Evolutionary conservation across 257 asterid genomes (phyloP), one percentile per base, ranked within the genome.

Genomic region (Henckelia pumila): DNA sequence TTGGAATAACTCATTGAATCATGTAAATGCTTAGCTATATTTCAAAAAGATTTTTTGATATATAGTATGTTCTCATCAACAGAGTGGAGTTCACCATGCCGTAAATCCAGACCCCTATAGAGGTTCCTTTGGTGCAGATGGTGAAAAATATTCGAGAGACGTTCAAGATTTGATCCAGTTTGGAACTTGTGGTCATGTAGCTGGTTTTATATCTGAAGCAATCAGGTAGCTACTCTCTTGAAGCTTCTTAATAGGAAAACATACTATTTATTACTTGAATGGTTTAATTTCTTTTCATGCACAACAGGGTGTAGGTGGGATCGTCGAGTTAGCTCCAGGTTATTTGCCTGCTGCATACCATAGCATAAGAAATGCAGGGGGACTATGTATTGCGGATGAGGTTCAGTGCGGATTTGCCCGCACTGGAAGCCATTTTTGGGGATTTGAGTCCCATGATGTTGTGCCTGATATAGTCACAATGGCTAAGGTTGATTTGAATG

Each of bases 1-100:
- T 30, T 56, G 22, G 55, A 55, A 17, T 28, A 3, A 26, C 28
- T 29, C 24, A 7, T 8, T 1, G 10, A 61, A 20, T 44, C 23
- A 44, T 44, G 37, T 64, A 7, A 64, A 7, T 8, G 24, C 26
- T 25, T 40, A 40, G 13, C 50, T 40, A 2, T 14, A 11, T 40
- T 40, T 40, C 19, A 11, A 4, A 14, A 40, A 40, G 52, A 40
- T 13, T 40, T 10, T 2, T 4, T 40, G 52, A 40, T n/a, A n/a
- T n/a, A n/a, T 40, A 40, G 17, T 40, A 40, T 69, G 30, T 14
- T 30, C 16, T 26, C 37, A 28, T 32, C 8, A 71, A 70, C 86
- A 88, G 96, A 86, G 78, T 62, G 96, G 94, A 61, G 81, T 88
- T 52, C 96, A 86, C 67, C 94, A 88, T 76, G 96, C 94, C 35